Percentiles rank a stretch among this genome's conserved stretches.
Conservation (phyloP, 2,329 filamentous ascomycete genomes). For the Fusarium abutilonis region DNA sequence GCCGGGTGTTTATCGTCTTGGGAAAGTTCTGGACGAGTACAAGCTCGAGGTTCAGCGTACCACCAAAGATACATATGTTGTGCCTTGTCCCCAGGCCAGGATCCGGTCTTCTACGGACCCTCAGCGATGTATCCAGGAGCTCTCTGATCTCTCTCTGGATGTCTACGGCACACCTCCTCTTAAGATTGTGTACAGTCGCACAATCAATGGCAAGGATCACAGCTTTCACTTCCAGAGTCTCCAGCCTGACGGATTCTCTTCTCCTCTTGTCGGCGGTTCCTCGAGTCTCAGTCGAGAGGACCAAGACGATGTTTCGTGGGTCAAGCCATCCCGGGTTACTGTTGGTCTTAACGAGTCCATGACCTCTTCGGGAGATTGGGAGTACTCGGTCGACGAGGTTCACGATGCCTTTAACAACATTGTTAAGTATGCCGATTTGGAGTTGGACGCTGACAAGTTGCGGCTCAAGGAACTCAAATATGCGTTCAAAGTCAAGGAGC, state of each 20-base stretch:
- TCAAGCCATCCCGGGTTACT: slow-evolving; percentile 74
- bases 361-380: slow-evolving; percentile 80
- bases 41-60: slow-evolving; percentile 89
- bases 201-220: slow-evolving; percentile 83
- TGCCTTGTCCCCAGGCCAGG: slow-evolving; percentile 82
- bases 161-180: slow-evolving; percentile 90
- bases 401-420: slow-evolving; percentile 90
- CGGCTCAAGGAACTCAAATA: slow-evolving; percentile 75
- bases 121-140: slow-evolving; percentile 83
- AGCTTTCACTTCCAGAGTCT: slow-evolving; percentile 93
- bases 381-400: slow-evolving; percentile 91
- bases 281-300: slow-evolving; percentile 68
- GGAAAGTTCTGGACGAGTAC: slow-evolving; percentile 89
- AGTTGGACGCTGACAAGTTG: slow-evolving; percentile 75
- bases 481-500: slow-evolving; percentile 84
- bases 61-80: slow-evolving; percentile 81
- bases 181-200: slow-evolving; percentile 90
- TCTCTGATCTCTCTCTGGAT: slow-evolving; percentile 85
- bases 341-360: slow-evolving; percentile 93
- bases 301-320: slow-evolving; percentile 81
- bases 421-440: slow-evolving; percentile 74
- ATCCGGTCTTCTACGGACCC: slow-evolving; percentile 70
- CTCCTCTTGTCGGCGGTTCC: slow-evolving; percentile 74
- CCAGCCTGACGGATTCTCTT: slow-evolving; percentile 85
- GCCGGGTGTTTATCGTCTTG: slow-evolving; percentile 85